Evolutionary conservation across 805 yeast species (phyloP), one percentile per base, ranked within the genome.

Genomic region (Cyberlindnera mycetangii): DNA sequence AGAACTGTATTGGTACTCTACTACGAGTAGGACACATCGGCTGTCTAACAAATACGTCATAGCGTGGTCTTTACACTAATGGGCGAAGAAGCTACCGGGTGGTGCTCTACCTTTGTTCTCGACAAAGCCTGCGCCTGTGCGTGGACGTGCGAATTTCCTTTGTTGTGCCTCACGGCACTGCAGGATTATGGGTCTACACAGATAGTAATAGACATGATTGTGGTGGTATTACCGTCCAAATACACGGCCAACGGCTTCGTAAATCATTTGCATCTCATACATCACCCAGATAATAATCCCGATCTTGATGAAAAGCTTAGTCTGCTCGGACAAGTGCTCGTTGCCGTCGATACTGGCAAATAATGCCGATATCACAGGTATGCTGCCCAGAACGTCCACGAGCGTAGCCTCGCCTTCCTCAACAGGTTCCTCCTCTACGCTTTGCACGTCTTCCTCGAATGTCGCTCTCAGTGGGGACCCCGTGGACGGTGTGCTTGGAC

Each of bases 221-320:
- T n/a, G n/a, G n/a, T n/a, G n/a, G n/a, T n/a, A 19, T 33, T 25
- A 36, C 9, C 20, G 5, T 9, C 31, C 31, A 25, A 45, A 40
- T 2, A 45, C 21, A 3, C 39, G 16, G 17, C 25, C 22, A 16
- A 53, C 9, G 7, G 49, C 28, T 6, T 54, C 54, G 6, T 39
- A 12, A 9, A 55, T 11, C 16, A 42, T 20, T 25, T 53, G 71
- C 61, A 53, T 57, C 62, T 52, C 66, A 55, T 54, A 68, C 52
- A 32, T 66, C 61, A 35, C 61, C 58, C 53, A 64, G 52, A 54
- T 56, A 52, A 33, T 56, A 47, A 54, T 58, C 58, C 64, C 61
- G 14, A 41, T 12, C 27, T 48, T 51, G 30, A 48, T 21, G 11
- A 46, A 28, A 2, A 45, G 37, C 39, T 53, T 54, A 6, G 42